Evolutionary conservation across 2,329 filamentous ascomycete genomes (phyloP), one percentile per base, ranked within the genome.

Genomic region (Colletotrichum sp.): DNA sequence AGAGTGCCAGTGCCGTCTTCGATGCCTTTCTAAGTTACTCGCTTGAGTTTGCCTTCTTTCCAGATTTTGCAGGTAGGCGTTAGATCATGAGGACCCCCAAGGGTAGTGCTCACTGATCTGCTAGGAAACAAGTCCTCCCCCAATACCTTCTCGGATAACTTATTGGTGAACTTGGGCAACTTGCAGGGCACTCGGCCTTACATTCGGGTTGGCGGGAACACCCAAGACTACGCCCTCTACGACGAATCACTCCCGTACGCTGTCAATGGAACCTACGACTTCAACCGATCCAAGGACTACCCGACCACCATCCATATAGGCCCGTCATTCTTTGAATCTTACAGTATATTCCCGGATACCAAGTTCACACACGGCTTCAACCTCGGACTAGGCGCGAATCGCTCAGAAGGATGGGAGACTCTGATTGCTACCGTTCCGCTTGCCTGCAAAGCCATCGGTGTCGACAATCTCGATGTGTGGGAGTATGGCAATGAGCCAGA

Each of bases 401-500:
- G 86, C 39, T 87, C 88, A 8, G 83, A 81, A 12, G 90, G 88
- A 5, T 88, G 89, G 83, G 82, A 88, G 39, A 89, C 88, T 0
- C 85, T 93, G 2, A 79, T 90, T 4, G 87, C 88, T 11, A 92
- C 90, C 0, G 90, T 90, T 0, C 78, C 90, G 0, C 82, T 92
- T 55, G 91, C 88, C 3, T 93, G 92, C 82, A 88, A 89, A 78
- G 89, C 90, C 5, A 82, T 93, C 0, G 83, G 85, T 4, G 82
- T 83, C 13, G 88, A 87, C 8, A 90, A 87, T 69, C 83, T 93
- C 8, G 87, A 90, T 30, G 84, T 85, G 77, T 93, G 90, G 90
- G 90, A 92, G 80, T 90, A 93, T 78, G 92, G 92, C 52, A 93
- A 93, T 79, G 92, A 93, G 81, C 90, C 91, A 0, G 91, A 93